Evolutionary conservation across 2,329 filamentous ascomycete genomes (phyloP), one percentile per base, ranked within the genome.

Genomic region (Aspergillus felis): DNA sequence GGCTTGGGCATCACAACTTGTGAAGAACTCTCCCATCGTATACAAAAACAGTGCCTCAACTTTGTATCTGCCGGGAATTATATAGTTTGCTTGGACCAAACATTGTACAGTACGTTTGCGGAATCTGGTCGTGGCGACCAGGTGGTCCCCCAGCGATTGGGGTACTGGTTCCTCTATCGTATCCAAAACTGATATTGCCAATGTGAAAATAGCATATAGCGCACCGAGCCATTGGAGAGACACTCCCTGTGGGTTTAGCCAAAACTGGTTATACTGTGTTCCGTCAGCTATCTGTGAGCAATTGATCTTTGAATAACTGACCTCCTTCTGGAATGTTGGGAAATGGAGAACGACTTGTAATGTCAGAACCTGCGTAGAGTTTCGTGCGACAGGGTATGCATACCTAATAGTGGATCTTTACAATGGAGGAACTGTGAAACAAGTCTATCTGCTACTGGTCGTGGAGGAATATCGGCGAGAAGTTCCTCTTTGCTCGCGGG

Each of bases 61-160:
- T 57, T 74, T 74, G 59, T 71, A 69, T 20, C 60, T 62, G 0
- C 71, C 71, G 9, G 71, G 69, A 1, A 57, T 59, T 2, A 68
- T 64, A 44, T 74, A 74, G 51, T 74, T 73, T 9, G 70, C 65
- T 48, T 69, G 67, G n/a, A 66, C 64, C 4, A 74, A 63, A 55
- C 70, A 70, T 50, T 71, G 68, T 1, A 69, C 66, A n/a, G 68
- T 63, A 53, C 65, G 57, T 80, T 70, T 86, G 77, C 59, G 85
- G 65, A 72, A 83, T 75, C 66, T 79, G 74, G 57, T 75, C 73
- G 66, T 74, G 35, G 61, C 53, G 10, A 57, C 63, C 22, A 44
- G 52, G 4, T 66, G 50, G 24, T 66, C 57, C 17, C 55, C 57
- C 9, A 65, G 35, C 1, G 55, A 55, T 17, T 61, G 48, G 3